Evolutionary conservation across 441 rosid species (phyloP), one percentile per base, ranked within the genome.

Genomic region (Pelargonium australe): DNA sequence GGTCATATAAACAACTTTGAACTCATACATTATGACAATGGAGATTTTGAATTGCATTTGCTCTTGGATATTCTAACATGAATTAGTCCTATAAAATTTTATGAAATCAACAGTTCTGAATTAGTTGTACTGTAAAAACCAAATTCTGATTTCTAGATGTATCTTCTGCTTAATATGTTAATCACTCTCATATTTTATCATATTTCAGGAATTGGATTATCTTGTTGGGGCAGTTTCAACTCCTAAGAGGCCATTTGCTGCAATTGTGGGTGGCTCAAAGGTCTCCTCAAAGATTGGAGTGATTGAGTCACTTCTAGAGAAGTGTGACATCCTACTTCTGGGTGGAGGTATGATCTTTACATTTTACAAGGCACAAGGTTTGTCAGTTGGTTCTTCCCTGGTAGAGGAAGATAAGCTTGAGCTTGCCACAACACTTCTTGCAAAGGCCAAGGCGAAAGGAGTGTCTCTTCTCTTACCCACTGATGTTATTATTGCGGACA

Each of bases 291-390:
- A 93, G 86, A 93, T 93, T 76, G 96, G 97, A 20, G 97, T 93
- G 70, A 91, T 93, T 0, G 98, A 93, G 77, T 93, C 98, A 0
- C 96, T 93, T 31, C 80, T 93, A 83, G 78, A 16, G 67, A 78
- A 85, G 70, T 91, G 85, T 73, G 87, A 93, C 74, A 68, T 88
- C 19, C 95, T 93, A 19, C 5, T 93, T 4, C 83, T 93, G 1
- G 98, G 97, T 75, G 98, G 98, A 81, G 97, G 93, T 68, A 93
- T 93, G 98, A 90, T 90, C 20, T 93, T 61, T 68, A 93, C 98
- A 28, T 90, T 93, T 75, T 87, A 90, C 90, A 91, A 91, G 82
- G 97, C 97, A 44, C 95, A 89, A 71, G 95, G 98, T 14, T 20
- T n/a, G 40, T 37, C 81, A 0, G 93, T 89, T 0, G 98, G 98